A percentile compares a stretch with the other conserved stretches of the same genome.
phyloP scores from a whole-genome alignment of 768 basidiomycete genomes.

The Xerocomellus chrysenteron region DNA sequence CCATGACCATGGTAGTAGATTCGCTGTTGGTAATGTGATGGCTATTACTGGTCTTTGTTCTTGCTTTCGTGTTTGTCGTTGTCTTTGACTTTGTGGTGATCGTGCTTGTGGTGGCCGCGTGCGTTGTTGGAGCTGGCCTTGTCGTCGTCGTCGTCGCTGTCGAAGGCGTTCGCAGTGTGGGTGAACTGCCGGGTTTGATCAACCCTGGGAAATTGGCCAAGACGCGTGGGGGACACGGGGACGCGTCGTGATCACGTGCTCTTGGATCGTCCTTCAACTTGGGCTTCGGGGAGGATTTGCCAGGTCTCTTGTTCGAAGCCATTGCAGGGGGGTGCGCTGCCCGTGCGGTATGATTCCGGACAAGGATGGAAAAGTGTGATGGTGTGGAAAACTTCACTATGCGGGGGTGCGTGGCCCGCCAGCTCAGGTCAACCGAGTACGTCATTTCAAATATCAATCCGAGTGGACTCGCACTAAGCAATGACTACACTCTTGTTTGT shows the following conservation, averaged over 20 bases:
- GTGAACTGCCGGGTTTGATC: constrained; percentile 16
- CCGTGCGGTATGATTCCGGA: neutral
- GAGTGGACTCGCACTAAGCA: no score
- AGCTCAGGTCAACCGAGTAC: constrained; percentile 19
- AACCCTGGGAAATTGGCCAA: constrained; percentile 31
- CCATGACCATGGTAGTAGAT: neutral
- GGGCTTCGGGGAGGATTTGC: neutral
- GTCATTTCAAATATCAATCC: constrained; percentile 2
- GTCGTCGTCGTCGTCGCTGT: constrained; percentile 2
- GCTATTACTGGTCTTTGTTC: neutral
- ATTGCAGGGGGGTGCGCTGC: neutral
- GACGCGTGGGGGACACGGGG: constrained; percentile 18
- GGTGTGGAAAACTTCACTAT: neutral
- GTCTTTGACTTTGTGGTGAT: neutral
- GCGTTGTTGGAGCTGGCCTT: neutral
- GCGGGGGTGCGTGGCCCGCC: constrained; percentile 4
- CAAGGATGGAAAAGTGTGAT: neutral
- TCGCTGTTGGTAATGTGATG: constrained; percentile 3
- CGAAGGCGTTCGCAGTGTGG: neutral
- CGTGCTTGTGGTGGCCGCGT: neutral
- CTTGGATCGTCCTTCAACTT: neutral
- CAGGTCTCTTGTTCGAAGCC: constrained; percentile 2
- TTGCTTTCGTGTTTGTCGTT: neutral
- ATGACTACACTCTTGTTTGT: no score
- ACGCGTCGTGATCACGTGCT: constrained; percentile 33